These are phyloP conservation scores for Ephemerocybe angulata DNA, from an alignment of 768 basidiomycete genomes.

Conservation along the genomic window DNA sequence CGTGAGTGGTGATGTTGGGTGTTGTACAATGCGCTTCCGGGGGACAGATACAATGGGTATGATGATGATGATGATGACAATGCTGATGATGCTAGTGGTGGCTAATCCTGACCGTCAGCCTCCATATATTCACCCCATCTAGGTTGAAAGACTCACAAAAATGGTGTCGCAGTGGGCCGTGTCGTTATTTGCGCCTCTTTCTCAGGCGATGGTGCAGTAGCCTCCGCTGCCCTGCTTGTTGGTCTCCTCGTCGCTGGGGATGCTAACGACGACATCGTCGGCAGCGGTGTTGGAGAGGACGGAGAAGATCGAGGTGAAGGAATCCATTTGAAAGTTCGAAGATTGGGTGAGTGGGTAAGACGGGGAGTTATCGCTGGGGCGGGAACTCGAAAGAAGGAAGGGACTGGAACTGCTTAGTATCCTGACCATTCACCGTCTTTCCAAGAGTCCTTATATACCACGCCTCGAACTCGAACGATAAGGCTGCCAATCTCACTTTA, in stretches of 20 bases:
- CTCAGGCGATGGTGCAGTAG: conserved; percentile 4
- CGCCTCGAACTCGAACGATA: no score
- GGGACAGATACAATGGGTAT: background rate
- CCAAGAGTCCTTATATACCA: background rate
- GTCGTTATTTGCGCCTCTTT: background rate
- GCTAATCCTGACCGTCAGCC: background rate
- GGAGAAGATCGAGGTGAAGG: background rate
- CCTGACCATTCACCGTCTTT: background rate
- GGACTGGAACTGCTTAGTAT: background rate
- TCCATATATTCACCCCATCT: background rate
- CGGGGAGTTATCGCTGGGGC: background rate
- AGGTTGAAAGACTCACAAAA: background rate
- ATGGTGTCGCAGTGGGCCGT: background rate
- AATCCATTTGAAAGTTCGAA: conserved; percentile 1
- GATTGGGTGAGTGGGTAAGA: no score
- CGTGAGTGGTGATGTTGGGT: background rate
- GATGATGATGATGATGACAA: no score
- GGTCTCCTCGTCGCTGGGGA: background rate
- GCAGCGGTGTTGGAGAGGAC: background rate
- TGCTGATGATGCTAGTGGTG: no score
- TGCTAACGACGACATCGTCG: background rate
- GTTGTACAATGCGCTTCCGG: background rate
- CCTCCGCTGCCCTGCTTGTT: background rate
- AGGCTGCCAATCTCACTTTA: no score
- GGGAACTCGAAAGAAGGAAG: background rate